phyloP scores from a whole-genome alignment of 345 rosid genomes.

The Abelmoschus esculentus region DNA sequence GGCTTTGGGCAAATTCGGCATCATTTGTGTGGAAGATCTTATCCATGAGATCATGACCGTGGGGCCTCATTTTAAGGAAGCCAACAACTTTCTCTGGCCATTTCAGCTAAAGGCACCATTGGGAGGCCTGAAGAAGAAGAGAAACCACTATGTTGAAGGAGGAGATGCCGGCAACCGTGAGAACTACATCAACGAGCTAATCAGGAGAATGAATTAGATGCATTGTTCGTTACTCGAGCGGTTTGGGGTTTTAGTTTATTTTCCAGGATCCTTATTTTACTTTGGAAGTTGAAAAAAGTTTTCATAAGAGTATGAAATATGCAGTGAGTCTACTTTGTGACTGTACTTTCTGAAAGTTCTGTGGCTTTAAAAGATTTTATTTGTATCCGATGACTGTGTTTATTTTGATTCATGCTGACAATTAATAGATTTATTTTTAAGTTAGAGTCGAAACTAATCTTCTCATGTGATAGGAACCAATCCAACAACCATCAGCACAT shows the following conservation, averaged over 20 bases:
- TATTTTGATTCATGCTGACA: no score
- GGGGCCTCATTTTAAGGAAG: constrained; percentile 92
- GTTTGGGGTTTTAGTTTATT: background rate
- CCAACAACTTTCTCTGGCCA: constrained; percentile 86
- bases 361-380: background rate
- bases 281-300: background rate
- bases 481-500: no score
- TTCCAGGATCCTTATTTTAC: background rate
- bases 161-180: background rate
- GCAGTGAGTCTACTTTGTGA: background rate
- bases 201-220: background rate
- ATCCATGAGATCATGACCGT: constrained; percentile 85
- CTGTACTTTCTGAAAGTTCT: no score
- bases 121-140: background rate
- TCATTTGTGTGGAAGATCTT: constrained; percentile 70
- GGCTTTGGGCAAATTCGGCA: constrained; percentile 63
- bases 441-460: no score
- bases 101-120: constrained; percentile 71
- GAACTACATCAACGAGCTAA: background rate
- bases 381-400: no score
- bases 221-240: background rate
- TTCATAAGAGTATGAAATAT: background rate
- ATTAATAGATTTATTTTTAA: no score
- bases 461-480: no score
- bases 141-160: background rate